These are phyloP conservation scores for Posidonia australis DNA, from an alignment of 106 monocot genomes.

Conservation along the genomic window DNA sequence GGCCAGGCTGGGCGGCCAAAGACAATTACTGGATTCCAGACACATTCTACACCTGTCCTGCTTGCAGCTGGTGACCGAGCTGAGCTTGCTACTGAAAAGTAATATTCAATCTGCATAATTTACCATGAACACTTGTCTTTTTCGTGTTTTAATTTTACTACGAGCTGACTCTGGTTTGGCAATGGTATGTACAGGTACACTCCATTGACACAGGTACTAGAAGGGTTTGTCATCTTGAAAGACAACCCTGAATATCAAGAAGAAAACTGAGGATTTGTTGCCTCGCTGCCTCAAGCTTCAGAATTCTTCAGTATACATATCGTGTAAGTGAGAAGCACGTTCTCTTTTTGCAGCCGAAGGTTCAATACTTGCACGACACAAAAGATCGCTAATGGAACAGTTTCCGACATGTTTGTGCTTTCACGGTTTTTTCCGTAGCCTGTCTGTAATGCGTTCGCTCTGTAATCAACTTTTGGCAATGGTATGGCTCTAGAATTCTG, in stretches of 20 bases:
- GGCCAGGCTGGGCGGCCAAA: conserved; percentile 93
- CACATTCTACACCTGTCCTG: conserved; percentile 86
- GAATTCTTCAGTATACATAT: too few relatives aligned
- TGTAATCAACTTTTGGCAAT: too few relatives aligned
- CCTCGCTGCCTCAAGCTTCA: too few relatives aligned
- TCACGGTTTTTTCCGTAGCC: too few relatives aligned
- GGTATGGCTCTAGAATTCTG: too few relatives aligned
- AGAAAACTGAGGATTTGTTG: conserved; percentile 14
- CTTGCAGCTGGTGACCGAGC: conserved; percentile 97
- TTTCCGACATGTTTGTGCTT: too few relatives aligned
- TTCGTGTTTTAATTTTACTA: neutral
- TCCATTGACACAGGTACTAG: conserved; percentile 62
- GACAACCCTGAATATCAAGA: conserved; percentile 86
- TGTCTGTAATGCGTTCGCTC: too few relatives aligned
- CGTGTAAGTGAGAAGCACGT: too few relatives aligned
- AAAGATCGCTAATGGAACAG: too few relatives aligned
- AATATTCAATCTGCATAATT: conserved; percentile 1
- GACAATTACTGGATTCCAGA: conserved; percentile 97
- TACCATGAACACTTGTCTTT: neutral
- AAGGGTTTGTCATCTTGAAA: conserved; percentile 95
- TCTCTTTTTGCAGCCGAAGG: too few relatives aligned
- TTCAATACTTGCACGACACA: too few relatives aligned
- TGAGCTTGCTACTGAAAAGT: conserved; percentile 98
- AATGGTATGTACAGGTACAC: conserved; percentile 54
- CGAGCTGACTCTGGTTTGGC: neutral